Conservation (phyloP, 2,329 filamentous ascomycete species). For the Hypoxylon sp. region DNA sequence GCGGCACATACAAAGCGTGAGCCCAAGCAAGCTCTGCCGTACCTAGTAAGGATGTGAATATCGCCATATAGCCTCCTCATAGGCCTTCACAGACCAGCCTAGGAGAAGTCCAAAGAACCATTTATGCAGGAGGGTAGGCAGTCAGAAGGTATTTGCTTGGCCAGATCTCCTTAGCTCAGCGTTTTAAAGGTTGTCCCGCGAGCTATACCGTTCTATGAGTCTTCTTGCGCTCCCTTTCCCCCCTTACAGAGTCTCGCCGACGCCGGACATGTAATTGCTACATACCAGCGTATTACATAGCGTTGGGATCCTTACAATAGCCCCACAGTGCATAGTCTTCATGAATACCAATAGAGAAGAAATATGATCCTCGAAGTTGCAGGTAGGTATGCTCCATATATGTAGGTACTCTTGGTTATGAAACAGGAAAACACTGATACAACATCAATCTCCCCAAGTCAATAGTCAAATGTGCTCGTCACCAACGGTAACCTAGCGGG, state of each 20-base stretch:
- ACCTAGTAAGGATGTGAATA: too few relatives aligned
- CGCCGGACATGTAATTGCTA: background rate
- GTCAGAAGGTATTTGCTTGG: too few relatives aligned
- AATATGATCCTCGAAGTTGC: background rate
- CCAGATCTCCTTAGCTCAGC: too few relatives aligned
- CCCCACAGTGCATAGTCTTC: background rate
- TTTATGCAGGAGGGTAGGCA: too few relatives aligned
- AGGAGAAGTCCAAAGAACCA: too few relatives aligned
- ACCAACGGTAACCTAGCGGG: conserved; percentile 2
- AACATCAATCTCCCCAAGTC: conserved; percentile 5
- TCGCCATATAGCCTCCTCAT: too few relatives aligned
- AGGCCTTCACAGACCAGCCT: too few relatives aligned
- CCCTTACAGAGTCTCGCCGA: background rate
- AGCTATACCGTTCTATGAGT: background rate
- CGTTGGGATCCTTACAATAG: background rate
- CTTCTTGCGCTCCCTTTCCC: background rate
- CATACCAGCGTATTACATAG: background rate
- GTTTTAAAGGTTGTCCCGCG: too few relatives aligned
- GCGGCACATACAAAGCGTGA: too few relatives aligned
- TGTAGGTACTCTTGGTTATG: background rate
- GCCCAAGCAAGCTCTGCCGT: too few relatives aligned
- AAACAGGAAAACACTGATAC: background rate
- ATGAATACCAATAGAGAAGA: background rate
- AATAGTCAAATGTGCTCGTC: background rate
- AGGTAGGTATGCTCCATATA: background rate